Base-by-base conservation (phyloP, 345 rosid genomes). In the rapeseed (Brassica napus) region DNA sequence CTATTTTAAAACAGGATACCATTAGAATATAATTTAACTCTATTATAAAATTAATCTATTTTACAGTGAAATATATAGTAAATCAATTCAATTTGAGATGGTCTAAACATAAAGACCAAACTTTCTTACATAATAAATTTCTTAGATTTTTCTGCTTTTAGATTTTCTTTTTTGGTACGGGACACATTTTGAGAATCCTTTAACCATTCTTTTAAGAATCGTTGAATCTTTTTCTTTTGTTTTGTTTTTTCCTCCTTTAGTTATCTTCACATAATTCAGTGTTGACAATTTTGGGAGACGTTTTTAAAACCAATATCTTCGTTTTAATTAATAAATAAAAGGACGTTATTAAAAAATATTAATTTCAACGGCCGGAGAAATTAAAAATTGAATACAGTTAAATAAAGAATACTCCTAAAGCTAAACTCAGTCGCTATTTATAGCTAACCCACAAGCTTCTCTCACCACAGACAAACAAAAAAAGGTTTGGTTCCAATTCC, bases 101-200 rank as follows among this genome's bases (percentile, higher is more conserved):
- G n/a, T n/a, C n/a, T n/a, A n/a, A n/a, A n/a, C n/a, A n/a, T n/a
- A n/a, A n/a, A n/a, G 68, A 72, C 59, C 74, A 66, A 68, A 73
- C 74, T 73, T 74, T 62, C 47, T 79, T 74, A 73, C 82, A 47
- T 58, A 59, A 67, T 73, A 59, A 67, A 67, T 59, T 70, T 60
- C 42, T 73, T 73, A 79, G 64, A 73, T 60, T 79, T 79, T 47
- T 79, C 37, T 26, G 44, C 59, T 64, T 55, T 31, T 12, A 1
- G 4, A 4, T 72, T 64, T 62, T 74, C 59, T 69, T 79, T 80
- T 28, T 28, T 21, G 75, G 72, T 63, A 80, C 79, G 76, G 76
- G 79, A 69, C 83, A 80, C 68, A 75, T 75, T 79, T 75, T 69
- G 76, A 80, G 83, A 67, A 80, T 74, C 83, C 76, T 80, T 80